Percentiles rank a stretch among this genome's conserved stretches.
Evolutionary conservation across 2,329 filamentous ascomycete species (phyloP).

Genomic region (Trichoderma atrobrunneum): DNA sequence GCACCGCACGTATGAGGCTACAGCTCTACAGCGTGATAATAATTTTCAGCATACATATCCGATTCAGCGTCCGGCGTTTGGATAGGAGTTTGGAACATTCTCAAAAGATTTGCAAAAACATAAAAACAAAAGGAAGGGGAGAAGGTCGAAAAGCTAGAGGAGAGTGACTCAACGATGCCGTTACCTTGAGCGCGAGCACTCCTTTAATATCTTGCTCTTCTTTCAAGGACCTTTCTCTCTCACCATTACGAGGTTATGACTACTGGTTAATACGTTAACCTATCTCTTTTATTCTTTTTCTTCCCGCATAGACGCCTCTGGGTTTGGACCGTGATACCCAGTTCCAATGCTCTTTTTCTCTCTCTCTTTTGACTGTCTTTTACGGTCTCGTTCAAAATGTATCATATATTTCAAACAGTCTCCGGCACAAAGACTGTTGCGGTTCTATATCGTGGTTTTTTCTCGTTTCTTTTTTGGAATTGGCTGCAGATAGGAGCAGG

Average conservation of each 20-base stretch:
- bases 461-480: background rate
- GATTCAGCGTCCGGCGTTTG: slow-evolving; percentile 37
- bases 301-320: slow-evolving; percentile 20
- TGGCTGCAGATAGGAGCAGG: background rate
- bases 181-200: background rate
- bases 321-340: slow-evolving; percentile 17
- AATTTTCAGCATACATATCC: slow-evolving; percentile 30
- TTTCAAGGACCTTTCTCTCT: slow-evolving; percentile 18
- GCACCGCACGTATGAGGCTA: slow-evolving; percentile 49
- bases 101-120: background rate
- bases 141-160: background rate
- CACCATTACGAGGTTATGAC: slow-evolving; percentile 34
- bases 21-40: background rate
- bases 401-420: slow-evolving; percentile 31
- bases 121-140: background rate
- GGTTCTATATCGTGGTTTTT: slow-evolving; percentile 14
- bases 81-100: slow-evolving; percentile 28
- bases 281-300: slow-evolving; percentile 25
- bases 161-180: background rate
- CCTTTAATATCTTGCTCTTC: slow-evolving; percentile 16
- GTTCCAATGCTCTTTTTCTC: background rate
- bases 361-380: background rate
- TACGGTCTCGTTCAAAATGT: slow-evolving; percentile 27
- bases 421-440: slow-evolving; percentile 29
- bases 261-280: slow-evolving; percentile 30